Base-by-base conservation (phyloP, 2,329 filamentous ascomycete genomes). In the Calonectria multiphialidica region DNA sequence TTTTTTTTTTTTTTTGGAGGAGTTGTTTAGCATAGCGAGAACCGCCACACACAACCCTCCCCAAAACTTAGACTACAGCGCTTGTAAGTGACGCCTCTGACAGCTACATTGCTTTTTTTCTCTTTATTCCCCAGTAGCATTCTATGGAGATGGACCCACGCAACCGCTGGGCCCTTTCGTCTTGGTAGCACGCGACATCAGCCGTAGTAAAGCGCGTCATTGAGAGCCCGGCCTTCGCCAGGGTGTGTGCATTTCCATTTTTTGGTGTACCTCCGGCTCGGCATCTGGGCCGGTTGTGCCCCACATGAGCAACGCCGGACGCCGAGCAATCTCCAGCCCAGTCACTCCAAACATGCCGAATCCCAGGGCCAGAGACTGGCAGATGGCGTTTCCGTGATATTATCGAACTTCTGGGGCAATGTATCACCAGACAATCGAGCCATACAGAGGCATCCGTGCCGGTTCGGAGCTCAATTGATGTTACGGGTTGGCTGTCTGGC, bases 321-420 rank as follows among this genome's bases (percentile, higher is more conserved):
- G 49, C 71, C 71, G 71, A 72, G 49, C 23, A 55, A 72, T 72
- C 71, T 72, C 71, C 71, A 62, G 25, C 10, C 21, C 30, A 18
- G 23, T 47, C 30, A 55, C 50, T 28, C n/a, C 53, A 10, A 37
- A 53, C 25, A 66, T 53, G 45, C 44, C 47, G 68, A 71, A 66
- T 65, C 35, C 53, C 45, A 50, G 23, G 44, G 37, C 35, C 9
- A 45, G 53, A 1, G 35, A 57, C 42, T 23, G 10, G 37, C 33
- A 65, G 21, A 21, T 42, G 6, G 9, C 10, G 25, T 42, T n/a
- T 23, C 21, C 40, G 35, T 25, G 37, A 28, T 16, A 3, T 18
- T 15, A 25, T 40, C 13, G 5, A 40, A 23, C 33, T 37, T 25
- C 12, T 18, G 28, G 2, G 35, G 21, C 12, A 16, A 25, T 40